phyloP scores from a whole-genome alignment of 768 basidiomycete species.

The Boletales sp. region DNA sequence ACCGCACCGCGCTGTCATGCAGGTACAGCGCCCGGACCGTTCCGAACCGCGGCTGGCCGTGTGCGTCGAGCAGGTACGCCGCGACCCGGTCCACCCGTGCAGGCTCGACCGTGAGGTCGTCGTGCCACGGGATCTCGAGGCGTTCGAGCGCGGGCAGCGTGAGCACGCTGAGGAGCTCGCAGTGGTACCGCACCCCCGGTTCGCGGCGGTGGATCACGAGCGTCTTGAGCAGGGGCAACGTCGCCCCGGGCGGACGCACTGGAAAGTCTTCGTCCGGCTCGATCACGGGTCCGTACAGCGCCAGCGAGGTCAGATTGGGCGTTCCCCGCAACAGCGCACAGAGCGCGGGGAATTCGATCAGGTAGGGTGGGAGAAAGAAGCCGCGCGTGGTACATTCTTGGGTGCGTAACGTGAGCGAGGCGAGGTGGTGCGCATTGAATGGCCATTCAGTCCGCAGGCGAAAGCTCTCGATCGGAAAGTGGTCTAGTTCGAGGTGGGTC shows the following conservation, averaged over 20 bases:
- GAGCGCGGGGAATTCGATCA: slow-evolving; percentile 12
- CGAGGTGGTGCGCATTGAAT: slow-evolving; percentile 7
- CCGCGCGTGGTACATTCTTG: slow-evolving; percentile 5
- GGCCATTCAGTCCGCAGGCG: not conserved
- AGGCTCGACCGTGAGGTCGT: slow-evolving; percentile 11
- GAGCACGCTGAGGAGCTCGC: slow-evolving; percentile 10
- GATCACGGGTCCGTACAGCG: slow-evolving; percentile 15
- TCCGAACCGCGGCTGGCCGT: slow-evolving; percentile 10
- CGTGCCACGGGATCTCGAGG: slow-evolving; percentile 18
- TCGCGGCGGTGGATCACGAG: slow-evolving; percentile 16
- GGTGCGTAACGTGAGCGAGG: slow-evolving; percentile 12
- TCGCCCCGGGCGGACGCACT: not conserved
- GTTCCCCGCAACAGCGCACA: slow-evolving; percentile 11
- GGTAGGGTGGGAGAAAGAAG: slow-evolving; percentile 12
- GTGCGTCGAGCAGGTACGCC: slow-evolving; percentile 8
- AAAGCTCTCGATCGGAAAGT: slow-evolving; percentile 14
- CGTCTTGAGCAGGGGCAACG: slow-evolving; percentile 6
- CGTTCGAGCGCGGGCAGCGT: slow-evolving; percentile 5
- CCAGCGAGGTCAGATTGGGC: slow-evolving; percentile 5
- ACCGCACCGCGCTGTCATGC: slow-evolving; percentile 6
- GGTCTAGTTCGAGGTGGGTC: slow-evolving; percentile 13
- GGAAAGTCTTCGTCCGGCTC: slow-evolving; percentile 9
- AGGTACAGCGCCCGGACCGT: slow-evolving; percentile 6
- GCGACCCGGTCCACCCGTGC: slow-evolving; percentile 1
- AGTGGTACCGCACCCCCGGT: slow-evolving; percentile 14